phyloP scores from a whole-genome alignment of 2,329 filamentous ascomycete genomes.

The Aspergillus arachidicola region DNA sequence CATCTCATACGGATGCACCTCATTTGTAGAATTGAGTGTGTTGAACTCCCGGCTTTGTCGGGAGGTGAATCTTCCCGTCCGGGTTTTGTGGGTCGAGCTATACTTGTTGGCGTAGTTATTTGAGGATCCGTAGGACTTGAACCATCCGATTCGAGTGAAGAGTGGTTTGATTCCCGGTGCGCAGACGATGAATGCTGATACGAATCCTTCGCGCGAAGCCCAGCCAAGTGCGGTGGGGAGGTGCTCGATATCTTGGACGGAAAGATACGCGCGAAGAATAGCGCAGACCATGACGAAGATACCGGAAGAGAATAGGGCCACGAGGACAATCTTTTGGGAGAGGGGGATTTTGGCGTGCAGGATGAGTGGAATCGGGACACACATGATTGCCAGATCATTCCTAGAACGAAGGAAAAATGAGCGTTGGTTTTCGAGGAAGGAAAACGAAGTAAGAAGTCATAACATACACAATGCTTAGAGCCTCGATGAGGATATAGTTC shows the following conservation, averaged over 20 bases:
- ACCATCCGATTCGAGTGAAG: slow-evolving; percentile 13
- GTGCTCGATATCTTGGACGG: slow-evolving; percentile 16
- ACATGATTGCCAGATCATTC: slow-evolving; percentile 22
- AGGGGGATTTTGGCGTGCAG: slow-evolving; percentile 16
- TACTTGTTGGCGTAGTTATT: slow-evolving; percentile 5
- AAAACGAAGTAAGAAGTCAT: not conserved
- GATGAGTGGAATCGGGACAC: slow-evolving; percentile 23
- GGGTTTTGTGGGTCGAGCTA: not conserved
- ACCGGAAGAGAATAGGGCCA: slow-evolving; percentile 21
- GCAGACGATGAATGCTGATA: slow-evolving; percentile 20
- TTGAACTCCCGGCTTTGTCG: not conserved
- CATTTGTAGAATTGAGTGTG: not conserved
- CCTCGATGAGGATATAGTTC: slow-evolving; percentile 22
- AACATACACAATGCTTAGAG: slow-evolving; percentile 20
- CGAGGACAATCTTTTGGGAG: slow-evolving; percentile 20
- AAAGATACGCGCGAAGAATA: slow-evolving; percentile 24
- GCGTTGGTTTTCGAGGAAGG: too few relatives aligned
- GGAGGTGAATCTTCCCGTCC: not conserved
- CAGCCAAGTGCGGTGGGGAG: slow-evolving; percentile 21
- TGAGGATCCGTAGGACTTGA: slow-evolving; percentile 5
- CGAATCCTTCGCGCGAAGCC: slow-evolving; percentile 22
- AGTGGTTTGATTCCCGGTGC: slow-evolving; percentile 23
- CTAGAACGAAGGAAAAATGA: slow-evolving; percentile 1
- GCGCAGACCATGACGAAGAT: slow-evolving; percentile 25
- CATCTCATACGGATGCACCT: slow-evolving; percentile 14